Conservation (phyloP, 176 grass and related monocot genomes). For the Chloris gayana region DNA sequence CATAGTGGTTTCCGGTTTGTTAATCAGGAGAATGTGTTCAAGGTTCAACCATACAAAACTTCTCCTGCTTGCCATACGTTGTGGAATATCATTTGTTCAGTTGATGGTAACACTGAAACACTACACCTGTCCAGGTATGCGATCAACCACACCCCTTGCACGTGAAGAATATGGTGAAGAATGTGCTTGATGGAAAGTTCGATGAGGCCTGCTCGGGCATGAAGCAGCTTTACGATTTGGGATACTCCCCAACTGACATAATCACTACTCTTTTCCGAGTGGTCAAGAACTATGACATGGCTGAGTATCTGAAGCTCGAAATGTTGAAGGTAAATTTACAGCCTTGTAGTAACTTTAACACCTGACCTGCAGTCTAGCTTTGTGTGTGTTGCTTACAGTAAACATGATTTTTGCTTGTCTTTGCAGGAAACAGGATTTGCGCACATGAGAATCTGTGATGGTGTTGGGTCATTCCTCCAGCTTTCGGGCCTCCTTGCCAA, state of each 20-base stretch:
- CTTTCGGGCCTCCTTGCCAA: constrained; percentile 94
- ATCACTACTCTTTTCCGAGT: constrained; percentile 95
- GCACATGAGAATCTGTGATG: constrained; percentile 98
- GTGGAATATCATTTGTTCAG: not conserved
- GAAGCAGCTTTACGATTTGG: constrained; percentile 96
- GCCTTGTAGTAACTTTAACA: not conserved
- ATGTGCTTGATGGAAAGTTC: constrained; percentile 86
- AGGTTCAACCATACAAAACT: constrained; percentile 41
- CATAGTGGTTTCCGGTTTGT: constrained; percentile 91
- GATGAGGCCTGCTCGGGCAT: constrained; percentile 79
- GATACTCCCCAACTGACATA: constrained; percentile 96
- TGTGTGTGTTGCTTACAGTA: not conserved
- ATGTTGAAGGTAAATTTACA: constrained; percentile 74
- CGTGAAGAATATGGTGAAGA: constrained; percentile 93
- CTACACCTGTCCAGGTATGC: constrained; percentile 61
- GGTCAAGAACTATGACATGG: constrained; percentile 98
- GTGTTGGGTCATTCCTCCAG: constrained; percentile 91
- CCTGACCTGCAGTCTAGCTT: not conserved
- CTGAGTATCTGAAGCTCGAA: constrained; percentile 95
- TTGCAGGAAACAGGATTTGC: constrained; percentile 94
- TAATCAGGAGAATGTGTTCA: constrained; percentile 98
- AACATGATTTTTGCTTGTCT: constrained; percentile 19
- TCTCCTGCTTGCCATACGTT: not conserved
- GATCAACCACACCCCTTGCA: constrained; percentile 97
- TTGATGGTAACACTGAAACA: constrained; percentile 1